Percentiles rank a stretch among this genome's conserved stretches.
Evolutionary conservation across 495 filamentous ascomycete species (phyloP).

Genomic region (Rhypophila decipiens): DNA sequence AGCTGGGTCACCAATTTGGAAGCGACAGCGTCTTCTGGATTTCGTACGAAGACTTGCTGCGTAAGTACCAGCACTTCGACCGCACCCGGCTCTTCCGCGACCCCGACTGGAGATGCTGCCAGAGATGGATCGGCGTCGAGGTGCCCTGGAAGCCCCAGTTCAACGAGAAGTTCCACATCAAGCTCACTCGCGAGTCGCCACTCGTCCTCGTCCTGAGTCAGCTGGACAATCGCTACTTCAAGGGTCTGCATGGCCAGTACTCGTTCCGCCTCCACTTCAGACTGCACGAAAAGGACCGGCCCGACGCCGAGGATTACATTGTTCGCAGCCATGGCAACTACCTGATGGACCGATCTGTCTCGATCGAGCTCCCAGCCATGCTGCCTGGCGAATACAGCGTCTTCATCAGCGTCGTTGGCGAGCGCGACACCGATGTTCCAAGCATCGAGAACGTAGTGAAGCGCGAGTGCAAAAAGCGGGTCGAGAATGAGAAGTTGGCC

Average conservation of each 20-base stretch:
- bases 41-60: constrained; percentile 73
- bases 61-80: constrained; percentile 78
- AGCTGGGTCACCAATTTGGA: constrained; percentile 80
- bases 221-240: constrained; percentile 83
- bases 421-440: constrained; percentile 42
- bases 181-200: constrained; percentile 60
- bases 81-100: constrained; percentile 83
- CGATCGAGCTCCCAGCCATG: constrained; percentile 48
- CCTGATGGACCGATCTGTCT: constrained; percentile 43
- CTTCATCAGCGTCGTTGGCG: constrained; percentile 73
- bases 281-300: constrained; percentile 59
- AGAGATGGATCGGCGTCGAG: constrained; percentile 80
- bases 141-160: constrained; percentile 88
- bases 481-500: constrained; percentile 72
- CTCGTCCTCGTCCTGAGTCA: constrained; percentile 81
- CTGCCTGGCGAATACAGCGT: constrained; percentile 78
- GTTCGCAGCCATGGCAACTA: constrained; percentile 77
- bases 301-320: constrained; percentile 78
- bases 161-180: constrained; percentile 78
- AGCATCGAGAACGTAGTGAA: constrained; percentile 69
- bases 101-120: constrained; percentile 72
- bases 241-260: constrained; percentile 77
- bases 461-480: constrained; percentile 54
- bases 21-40: constrained; percentile 77
- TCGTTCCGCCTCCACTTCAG: constrained; percentile 78